Evolutionary conservation across 1,139 yeast genomes (phyloP).

Genomic region (Yamadazyma diospyri): DNA sequence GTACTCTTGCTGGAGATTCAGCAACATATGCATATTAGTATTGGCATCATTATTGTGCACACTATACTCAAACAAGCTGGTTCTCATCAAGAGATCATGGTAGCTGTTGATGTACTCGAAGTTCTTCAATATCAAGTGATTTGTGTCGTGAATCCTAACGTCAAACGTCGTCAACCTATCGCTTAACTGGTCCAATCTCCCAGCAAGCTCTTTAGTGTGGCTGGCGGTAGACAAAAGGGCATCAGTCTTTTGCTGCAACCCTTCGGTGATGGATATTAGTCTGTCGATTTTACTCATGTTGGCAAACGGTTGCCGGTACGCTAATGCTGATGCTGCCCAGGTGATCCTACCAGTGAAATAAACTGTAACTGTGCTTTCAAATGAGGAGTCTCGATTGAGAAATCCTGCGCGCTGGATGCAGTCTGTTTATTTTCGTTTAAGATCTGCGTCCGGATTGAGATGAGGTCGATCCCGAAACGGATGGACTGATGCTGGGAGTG

Average conservation of each 20-base stretch:
- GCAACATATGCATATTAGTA: slow-evolving; percentile 48
- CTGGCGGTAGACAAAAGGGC: slow-evolving; percentile 1
- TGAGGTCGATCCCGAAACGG: not conserved
- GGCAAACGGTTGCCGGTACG: not conserved
- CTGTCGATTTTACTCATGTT: slow-evolving; percentile 6
- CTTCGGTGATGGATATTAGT: slow-evolving; percentile 5
- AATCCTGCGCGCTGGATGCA: slow-evolving; percentile 2
- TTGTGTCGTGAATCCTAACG: slow-evolving; percentile 27
- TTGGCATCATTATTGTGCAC: slow-evolving; percentile 27
- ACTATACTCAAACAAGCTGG: slow-evolving; percentile 34
- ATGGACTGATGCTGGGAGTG: too few species aligned
- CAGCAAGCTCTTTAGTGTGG: slow-evolving; percentile 1
- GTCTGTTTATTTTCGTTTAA: slow-evolving; percentile 4
- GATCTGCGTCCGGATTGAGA: not conserved
- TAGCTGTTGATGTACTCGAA: slow-evolving; percentile 22
- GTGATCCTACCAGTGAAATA: too few species aligned
- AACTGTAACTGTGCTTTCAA: too few species aligned
- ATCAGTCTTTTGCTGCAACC: slow-evolving; percentile 9
- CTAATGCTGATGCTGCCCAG: not conserved
- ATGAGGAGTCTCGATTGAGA: slow-evolving; percentile 3
- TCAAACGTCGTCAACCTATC: slow-evolving; percentile 25
- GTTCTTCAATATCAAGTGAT: slow-evolving; percentile 23
- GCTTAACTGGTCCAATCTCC: slow-evolving; percentile 5
- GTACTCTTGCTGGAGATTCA: slow-evolving; percentile 47
- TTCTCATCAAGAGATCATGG: slow-evolving; percentile 29